phyloP scores from a whole-genome alignment of 495 filamentous ascomycete genomes.

The Daldinia loculata region DNA sequence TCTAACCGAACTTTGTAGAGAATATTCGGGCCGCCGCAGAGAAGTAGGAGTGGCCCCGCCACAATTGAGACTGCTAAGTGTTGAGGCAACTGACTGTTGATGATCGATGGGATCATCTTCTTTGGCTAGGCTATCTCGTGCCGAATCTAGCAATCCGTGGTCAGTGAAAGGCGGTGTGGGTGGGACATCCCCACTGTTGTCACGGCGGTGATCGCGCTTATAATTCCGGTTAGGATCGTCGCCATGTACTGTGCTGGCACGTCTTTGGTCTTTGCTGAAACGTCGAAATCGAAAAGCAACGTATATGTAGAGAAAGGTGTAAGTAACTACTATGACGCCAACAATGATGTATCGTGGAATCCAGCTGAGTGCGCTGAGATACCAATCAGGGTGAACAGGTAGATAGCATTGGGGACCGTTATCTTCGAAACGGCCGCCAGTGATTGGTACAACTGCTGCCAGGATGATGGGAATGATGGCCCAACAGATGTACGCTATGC shows the following conservation, averaged over 20 bases:
- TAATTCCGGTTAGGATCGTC: conserved; percentile 2
- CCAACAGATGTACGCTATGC: conserved; percentile 62
- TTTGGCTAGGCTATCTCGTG: conserved; percentile 42
- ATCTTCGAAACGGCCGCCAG: conserved; percentile 60
- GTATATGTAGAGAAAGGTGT: conserved; percentile 73
- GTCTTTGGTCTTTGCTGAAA: conserved; percentile 44
- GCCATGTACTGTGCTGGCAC: conserved; percentile 36
- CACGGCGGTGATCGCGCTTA: conserved; percentile 16
- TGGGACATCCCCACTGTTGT: conserved; percentile 38
- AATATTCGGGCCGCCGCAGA: conserved; percentile 5
- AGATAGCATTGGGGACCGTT: conserved; percentile 74
- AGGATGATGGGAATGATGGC: conserved; percentile 64
- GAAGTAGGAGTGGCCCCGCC: conserved; percentile 15
- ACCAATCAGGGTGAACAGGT: conserved; percentile 69
- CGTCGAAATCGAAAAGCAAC: conserved; percentile 51
- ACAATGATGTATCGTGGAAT: conserved; percentile 76
- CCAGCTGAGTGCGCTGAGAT: conserved; percentile 72
- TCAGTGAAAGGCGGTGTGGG: conserved; percentile 51
- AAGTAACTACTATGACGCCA: conserved; percentile 66
- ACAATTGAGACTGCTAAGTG: conserved; percentile 40
- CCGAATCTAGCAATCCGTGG: conserved; percentile 52
- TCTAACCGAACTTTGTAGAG: conserved; percentile 40
- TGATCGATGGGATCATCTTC: conserved; percentile 32
- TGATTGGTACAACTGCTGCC: conserved; percentile 70
- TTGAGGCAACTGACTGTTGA: conserved; percentile 44